phyloP scores from a whole-genome alignment of 345 rosid species.

The Kandelia obovata region DNA sequence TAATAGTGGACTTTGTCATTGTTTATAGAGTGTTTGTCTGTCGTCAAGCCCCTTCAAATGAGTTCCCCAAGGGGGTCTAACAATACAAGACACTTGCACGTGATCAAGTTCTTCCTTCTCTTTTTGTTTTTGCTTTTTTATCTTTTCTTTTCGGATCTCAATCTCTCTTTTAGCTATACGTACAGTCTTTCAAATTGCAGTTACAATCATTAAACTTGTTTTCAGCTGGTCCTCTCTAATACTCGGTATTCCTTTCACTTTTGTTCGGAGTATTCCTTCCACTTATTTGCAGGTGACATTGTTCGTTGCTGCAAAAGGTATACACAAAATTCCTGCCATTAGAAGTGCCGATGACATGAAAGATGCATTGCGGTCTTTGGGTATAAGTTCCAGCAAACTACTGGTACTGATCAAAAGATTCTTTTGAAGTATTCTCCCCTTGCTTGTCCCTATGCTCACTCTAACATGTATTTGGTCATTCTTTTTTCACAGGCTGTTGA shows the following conservation, averaged over 20 bases:
- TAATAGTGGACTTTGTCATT: too few relatives aligned
- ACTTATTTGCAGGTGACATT: slow-evolving; percentile 17
- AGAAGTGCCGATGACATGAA: slow-evolving; percentile 14
- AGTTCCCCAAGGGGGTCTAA: too few relatives aligned
- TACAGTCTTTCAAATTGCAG: not conserved
- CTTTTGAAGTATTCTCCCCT: not conserved
- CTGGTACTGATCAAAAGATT: slow-evolving; percentile 10
- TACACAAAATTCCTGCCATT: slow-evolving; percentile 10
- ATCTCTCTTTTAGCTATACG: not conserved
- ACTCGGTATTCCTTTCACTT: not conserved
- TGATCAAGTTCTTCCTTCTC: not conserved
- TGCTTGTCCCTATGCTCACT: not conserved
- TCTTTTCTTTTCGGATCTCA: not conserved
- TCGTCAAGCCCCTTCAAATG: too few relatives aligned
- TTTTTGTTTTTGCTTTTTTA: not conserved
- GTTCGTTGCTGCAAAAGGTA: slow-evolving; percentile 15
- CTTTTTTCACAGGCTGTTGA: slow-evolving; percentile 25
- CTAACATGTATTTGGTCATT: not conserved
- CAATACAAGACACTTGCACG: too few relatives aligned
- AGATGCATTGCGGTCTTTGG: slow-evolving; percentile 21
- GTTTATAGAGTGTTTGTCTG: too few relatives aligned
- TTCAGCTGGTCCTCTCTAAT: not conserved
- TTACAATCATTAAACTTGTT: not conserved
- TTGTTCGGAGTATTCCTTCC: not conserved
- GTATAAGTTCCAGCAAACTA: slow-evolving; percentile 6